Conservation (phyloP, 805 yeast genomes). For the Wickerhamomyces chambardii region DNA sequence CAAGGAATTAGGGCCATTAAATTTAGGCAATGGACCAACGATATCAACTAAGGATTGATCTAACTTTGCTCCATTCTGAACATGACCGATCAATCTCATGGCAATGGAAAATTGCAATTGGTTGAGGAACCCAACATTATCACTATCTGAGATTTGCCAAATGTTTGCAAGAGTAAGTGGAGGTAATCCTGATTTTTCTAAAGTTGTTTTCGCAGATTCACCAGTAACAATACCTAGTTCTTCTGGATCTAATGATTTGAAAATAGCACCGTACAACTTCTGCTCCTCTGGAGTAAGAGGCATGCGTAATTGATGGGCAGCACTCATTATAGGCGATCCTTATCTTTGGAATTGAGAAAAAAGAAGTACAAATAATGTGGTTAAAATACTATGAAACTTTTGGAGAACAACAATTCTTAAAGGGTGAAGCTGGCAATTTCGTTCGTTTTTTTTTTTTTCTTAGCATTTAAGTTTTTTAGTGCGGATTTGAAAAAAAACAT, state of each 20-base stretch:
- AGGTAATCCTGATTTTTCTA: slow-evolving; percentile 80
- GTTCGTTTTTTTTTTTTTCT: slow-evolving; percentile 6
- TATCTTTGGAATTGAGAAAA: neutral
- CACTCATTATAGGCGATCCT: too few relatives aligned
- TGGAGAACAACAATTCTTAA: too few relatives aligned
- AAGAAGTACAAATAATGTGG: too few relatives aligned
- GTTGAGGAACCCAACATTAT: slow-evolving; percentile 76
- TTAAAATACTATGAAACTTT: too few relatives aligned
- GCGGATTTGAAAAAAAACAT: too few relatives aligned
- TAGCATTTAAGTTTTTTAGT: slow-evolving; percentile 6
- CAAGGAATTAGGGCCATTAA: slow-evolving; percentile 22
- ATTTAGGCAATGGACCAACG: slow-evolving; percentile 60
- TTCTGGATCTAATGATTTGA: slow-evolving; percentile 73
- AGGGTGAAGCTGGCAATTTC: neutral
- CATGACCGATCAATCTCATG: slow-evolving; percentile 81
- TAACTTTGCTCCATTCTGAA: slow-evolving; percentile 63
- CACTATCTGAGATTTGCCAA: slow-evolving; percentile 93
- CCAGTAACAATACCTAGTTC: slow-evolving; percentile 81
- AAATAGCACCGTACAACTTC: slow-evolving; percentile 61
- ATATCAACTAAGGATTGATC: slow-evolving; percentile 43
- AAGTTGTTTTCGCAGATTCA: slow-evolving; percentile 69
- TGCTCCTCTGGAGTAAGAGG: slow-evolving; percentile 67
- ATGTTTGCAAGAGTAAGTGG: slow-evolving; percentile 76
- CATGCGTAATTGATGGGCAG: slow-evolving; percentile 14
- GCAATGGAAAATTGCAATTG: slow-evolving; percentile 79